Evolutionary conservation across 345 rosid species (phyloP), one percentile per base, ranked within the genome.

Genomic region (Boechera retrofracta): DNA sequence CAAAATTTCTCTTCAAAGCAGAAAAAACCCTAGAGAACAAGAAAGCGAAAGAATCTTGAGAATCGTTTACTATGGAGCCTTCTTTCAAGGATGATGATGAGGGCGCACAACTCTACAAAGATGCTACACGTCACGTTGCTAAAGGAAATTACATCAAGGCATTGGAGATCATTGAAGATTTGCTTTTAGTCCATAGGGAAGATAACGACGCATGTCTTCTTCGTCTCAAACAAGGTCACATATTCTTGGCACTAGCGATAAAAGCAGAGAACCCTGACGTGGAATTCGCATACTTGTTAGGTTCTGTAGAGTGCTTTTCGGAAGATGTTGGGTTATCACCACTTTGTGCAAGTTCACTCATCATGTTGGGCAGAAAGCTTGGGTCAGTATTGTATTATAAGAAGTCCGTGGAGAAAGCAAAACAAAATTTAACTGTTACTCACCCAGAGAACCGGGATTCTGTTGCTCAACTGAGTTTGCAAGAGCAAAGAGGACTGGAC

Each of bases 1-100:
- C 35, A 35, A 36, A 52, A 24, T 38, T 26, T 70, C 32, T 41
- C 73, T 29, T 52, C 18, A 6, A 69, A 69, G 53, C 4, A 55
- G 5, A 10, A 45, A 21, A 63, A 24, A 6, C 31, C 16, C 28
- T 67, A 7, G 49, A 52, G 49, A 55, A 3, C 54, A 70, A 70
- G 74, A 70, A 70, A 70, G 45, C 33, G 13, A 13, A 42, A 67
- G 71, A 24, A 48, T 2, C 71, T 32, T 66, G 16, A 49, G 32
- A 49, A 68, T 36, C 48, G 51, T 24, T 36, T 13, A 33, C 48
- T 21, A 71, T 48, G 75, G 48, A 33, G 44, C 6, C 8, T 33
- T 47, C 29, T 41, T 16, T 66, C 42, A n/a, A 1, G 32, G 31
- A 18, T 15, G 69, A 47, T 47, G 70, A n/a, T 2, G 70, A 15